These are phyloP conservation scores for Endoconidiophora polonica DNA, from an alignment of 2,329 filamentous ascomycete species.

Conservation along the genomic window DNA sequence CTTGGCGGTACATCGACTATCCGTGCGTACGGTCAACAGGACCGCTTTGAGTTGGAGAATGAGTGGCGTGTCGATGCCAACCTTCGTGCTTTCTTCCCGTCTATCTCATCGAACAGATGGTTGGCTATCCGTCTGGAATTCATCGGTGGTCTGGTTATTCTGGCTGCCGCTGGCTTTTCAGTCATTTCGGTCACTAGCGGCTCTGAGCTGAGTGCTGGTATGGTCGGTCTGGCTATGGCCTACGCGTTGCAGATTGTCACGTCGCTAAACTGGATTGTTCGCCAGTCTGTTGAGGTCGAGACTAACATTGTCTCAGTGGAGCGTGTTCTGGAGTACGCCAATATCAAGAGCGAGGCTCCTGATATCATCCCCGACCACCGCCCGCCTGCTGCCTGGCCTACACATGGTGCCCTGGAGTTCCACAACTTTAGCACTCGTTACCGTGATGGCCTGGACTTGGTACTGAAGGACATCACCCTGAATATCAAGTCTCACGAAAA, in stretches of 20 bases:
- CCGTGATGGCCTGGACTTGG: slow-evolving; percentile 72
- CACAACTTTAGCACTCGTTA: slow-evolving; percentile 91
- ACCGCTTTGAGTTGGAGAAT: slow-evolving; percentile 79
- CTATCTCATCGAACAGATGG: slow-evolving; percentile 88
- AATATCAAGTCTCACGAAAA: slow-evolving; percentile 94
- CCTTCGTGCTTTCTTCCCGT: slow-evolving; percentile 84
- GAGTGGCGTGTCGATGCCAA: slow-evolving; percentile 97
- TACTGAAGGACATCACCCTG: slow-evolving; percentile 81
- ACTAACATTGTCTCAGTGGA: slow-evolving; percentile 99
- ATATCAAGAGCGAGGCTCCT: slow-evolving; percentile 79
- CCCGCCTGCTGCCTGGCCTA: slow-evolving; percentile 81
- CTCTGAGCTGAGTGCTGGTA: slow-evolving; percentile 47
- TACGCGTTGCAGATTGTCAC: slow-evolving; percentile 95
- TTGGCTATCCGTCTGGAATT: slow-evolving; percentile 89
- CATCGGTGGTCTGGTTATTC: slow-evolving; percentile 84
- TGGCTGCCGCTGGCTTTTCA: slow-evolving; percentile 66
- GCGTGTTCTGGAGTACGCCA: slow-evolving; percentile 88
- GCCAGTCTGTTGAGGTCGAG: slow-evolving; percentile 98
- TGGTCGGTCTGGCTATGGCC: slow-evolving; percentile 88
- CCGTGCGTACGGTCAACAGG: slow-evolving; percentile 79
- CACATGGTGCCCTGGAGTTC: slow-evolving; percentile 75
- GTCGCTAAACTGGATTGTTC: slow-evolving; percentile 96
- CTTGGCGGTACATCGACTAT: slow-evolving; percentile 90
- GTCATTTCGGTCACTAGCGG: slow-evolving; percentile 62
- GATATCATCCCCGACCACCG: slow-evolving; percentile 81